Percentiles rank a stretch among this genome's conserved stretches.
Conservation (phyloP, 1,139 yeast species). For the Blastobotrys capitulatus region DNA sequence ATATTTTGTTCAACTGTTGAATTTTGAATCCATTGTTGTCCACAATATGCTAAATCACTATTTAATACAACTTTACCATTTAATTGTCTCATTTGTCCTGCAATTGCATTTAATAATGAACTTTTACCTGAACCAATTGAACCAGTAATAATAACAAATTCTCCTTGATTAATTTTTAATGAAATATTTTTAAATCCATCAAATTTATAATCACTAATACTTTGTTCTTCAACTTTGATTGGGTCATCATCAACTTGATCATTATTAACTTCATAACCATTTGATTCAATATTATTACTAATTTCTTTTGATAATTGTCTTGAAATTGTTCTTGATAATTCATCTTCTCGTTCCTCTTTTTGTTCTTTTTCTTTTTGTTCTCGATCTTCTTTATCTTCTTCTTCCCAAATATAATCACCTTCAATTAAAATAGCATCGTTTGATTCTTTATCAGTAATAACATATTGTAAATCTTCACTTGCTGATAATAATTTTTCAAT, state of each 20-base stretch:
- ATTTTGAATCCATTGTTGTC: conserved; percentile 80
- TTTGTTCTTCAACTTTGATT: conserved; percentile 1
- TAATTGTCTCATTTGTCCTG: conserved; percentile 53
- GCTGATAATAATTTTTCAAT: conserved; percentile 51
- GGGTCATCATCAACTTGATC: background rate
- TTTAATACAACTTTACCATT: conserved; percentile 43
- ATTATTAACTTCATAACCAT: background rate
- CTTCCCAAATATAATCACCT: conserved; percentile 69
- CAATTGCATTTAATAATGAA: conserved; percentile 53
- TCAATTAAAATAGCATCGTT: conserved; percentile 40
- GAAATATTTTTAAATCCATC: conserved; percentile 44
- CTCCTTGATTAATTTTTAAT: conserved; percentile 46
- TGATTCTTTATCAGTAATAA: conserved; percentile 29
- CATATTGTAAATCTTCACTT: conserved; percentile 33
- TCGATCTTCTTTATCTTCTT: conserved; percentile 31
- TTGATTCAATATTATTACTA: background rate
- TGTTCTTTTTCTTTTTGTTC: conserved; percentile 20
- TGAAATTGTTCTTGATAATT: background rate
- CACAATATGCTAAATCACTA: conserved; percentile 40
- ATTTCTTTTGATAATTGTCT: conserved; percentile 9
- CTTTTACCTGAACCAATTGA: conserved; percentile 69
- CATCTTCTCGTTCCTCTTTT: background rate
- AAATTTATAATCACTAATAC: conserved; percentile 20
- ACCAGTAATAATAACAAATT: conserved; percentile 66
- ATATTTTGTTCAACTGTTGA: conserved; percentile 75